Evolutionary conservation across 139 green algal species (phyloP).

Genomic region (Chlamydomonas schloesseri): DNA sequence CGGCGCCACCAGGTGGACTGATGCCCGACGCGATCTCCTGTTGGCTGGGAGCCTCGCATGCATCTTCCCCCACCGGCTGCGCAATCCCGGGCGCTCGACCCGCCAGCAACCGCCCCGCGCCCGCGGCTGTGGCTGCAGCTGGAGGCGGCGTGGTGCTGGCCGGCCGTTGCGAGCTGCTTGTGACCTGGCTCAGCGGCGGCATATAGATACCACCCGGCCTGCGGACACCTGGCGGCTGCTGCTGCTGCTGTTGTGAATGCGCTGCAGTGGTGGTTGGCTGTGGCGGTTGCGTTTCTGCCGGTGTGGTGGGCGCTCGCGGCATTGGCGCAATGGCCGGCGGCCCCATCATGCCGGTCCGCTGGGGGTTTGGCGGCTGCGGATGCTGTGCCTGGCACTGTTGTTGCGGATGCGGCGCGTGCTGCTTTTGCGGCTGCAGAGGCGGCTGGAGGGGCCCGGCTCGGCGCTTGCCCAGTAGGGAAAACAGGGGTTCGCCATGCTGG

Average conservation of each 20-base stretch:
- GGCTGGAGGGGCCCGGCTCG: background rate
- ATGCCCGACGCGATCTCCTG: constrained; percentile 7
- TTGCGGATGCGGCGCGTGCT: background rate
- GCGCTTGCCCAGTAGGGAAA: constrained; percentile 30
- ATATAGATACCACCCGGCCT: constrained; percentile 13
- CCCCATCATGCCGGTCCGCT: background rate
- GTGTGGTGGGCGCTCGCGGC: background rate
- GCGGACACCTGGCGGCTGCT: background rate
- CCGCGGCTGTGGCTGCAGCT: background rate
- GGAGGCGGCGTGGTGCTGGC: background rate
- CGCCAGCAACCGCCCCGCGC: too few species aligned
- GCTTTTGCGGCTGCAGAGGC: background rate
- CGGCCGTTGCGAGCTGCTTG: background rate
- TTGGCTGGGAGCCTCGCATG: background rate
- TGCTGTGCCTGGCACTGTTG: background rate
- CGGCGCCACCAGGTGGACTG: background rate
- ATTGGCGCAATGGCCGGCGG: background rate
- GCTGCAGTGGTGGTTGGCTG: too few species aligned
- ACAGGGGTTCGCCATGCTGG: background rate
- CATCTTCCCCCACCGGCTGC: too few species aligned
- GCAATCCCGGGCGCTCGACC: too few species aligned
- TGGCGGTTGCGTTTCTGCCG: too few species aligned
- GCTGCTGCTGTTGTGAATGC: background rate
- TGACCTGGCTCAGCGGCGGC: constrained; percentile 14
- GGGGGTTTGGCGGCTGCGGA: background rate